Evolutionary conservation across 345 rosid genomes (phyloP), one percentile per base, ranked within the genome.

Genomic region (Nasturtium officinale): DNA sequence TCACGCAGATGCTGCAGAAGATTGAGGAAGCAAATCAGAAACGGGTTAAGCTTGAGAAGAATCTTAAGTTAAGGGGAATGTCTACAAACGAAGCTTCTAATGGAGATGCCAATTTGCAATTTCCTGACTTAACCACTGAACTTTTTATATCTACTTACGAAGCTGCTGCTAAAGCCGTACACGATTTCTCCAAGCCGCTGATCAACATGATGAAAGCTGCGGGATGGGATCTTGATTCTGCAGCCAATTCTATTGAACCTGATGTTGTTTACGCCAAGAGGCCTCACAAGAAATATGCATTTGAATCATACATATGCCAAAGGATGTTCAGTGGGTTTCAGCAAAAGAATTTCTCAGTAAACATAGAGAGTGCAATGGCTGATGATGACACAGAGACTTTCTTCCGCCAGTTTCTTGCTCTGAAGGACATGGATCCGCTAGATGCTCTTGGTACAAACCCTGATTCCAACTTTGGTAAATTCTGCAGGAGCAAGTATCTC

Each of bases 121-220:
- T 79, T 63, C 78, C 82, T 7, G 83, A 88, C 62, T 82, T 87
- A 42, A 88, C 87, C n/a, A 75, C 87, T 10, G 88, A 88, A 37
- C 85, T 90, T 65, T 88, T 88, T 74, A 79, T 65, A 17, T 75
- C 89, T 21, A 71, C 82, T 3, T 85, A 87, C 6, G 97, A 88
- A 75, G 83, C 85, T 70, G 86, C 97, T 72, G 82, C 65, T 38
- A 85, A 85, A 81, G 92, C 97, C 9, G 85, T 89, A 60, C 97
- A 90, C 10, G 95, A 88, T 85, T 90, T 90, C 77, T 87, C 92
- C 13, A 90, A 90, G 53, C 90, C 92, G 11, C 50, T 90, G 67
- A 89, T 90, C 77, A 90, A 89, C 81, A 89, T 90, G 95, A 88
- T 90, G 95, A 89, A 89, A 83, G 97, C 90, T 59, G 89, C 97